These are phyloP conservation scores for Cercis canadensis DNA, from an alignment of 306 rosid genomes.

Conservation along the genomic window DNA sequence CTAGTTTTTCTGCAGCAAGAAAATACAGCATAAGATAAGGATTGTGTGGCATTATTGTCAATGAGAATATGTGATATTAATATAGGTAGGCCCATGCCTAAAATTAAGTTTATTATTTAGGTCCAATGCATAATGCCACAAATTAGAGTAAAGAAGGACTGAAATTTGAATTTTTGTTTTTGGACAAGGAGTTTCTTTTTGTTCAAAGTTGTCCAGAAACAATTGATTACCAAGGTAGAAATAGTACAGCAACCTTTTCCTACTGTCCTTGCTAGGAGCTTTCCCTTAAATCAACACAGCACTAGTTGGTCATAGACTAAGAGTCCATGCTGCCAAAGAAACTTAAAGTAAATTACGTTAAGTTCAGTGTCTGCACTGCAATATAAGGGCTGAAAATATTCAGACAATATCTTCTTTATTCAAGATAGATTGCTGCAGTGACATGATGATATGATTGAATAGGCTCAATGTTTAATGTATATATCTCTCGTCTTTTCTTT, in stretches of 20 bases:
- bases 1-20: constrained; percentile 32
- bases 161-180: background rate
- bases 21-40: constrained; percentile 36
- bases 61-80: constrained; percentile 44
- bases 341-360: background rate
- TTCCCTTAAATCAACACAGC: constrained; percentile 17
- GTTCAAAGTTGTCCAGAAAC: constrained; percentile 14
- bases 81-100: constrained; percentile 55
- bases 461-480: constrained; percentile 8
- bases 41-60: constrained; percentile 50
- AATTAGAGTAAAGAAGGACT: constrained; percentile 36
- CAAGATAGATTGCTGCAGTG: no score
- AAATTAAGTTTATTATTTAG: constrained; percentile 46
- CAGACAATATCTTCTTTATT: no score
- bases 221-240: constrained; percentile 35
- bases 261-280: constrained; percentile 17
- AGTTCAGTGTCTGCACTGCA: constrained; percentile 4
- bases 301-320: constrained; percentile 7
- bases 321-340: background rate
- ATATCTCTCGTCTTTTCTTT: constrained; percentile 5
- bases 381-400: no score
- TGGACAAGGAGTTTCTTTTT: background rate
- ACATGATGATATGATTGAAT: background rate
- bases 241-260: constrained; percentile 22
- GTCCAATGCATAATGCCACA: constrained; percentile 52